Percentiles rank a stretch among this genome's conserved stretches.
Evolutionary conservation across 768 basidiomycete genomes (phyloP).

Genomic region (Peribolospora kevripleyi): DNA sequence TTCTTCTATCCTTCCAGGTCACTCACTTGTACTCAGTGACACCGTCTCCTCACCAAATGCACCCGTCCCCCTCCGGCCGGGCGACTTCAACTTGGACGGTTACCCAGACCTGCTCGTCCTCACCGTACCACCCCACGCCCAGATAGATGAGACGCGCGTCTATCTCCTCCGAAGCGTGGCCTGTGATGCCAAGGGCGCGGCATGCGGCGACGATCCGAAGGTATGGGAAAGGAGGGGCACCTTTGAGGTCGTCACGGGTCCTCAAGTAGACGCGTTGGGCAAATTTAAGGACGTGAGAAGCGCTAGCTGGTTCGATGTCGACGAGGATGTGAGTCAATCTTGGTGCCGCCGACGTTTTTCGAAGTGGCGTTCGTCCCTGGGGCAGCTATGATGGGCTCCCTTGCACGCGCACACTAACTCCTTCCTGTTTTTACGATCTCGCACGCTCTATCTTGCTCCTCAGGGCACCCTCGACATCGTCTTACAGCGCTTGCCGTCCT

Average conservation of each 20-base stretch:
- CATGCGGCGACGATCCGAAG: conserved; percentile 1
- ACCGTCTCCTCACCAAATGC: conserved; percentile 42
- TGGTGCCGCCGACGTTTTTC: no score
- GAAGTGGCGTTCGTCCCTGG: no score
- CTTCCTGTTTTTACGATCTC: not conserved
- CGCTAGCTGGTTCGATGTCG: conserved; percentile 65
- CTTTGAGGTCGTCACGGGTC: conserved; percentile 30
- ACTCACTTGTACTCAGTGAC: conserved; percentile 34
- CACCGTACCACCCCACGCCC: not conserved
- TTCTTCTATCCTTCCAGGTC: conserved; percentile 30
- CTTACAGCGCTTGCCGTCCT: conserved; percentile 33
- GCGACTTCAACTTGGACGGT: conserved; percentile 80
- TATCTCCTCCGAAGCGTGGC: conserved; percentile 17
- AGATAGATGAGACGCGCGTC: conserved; percentile 10
- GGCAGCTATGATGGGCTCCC: no score
- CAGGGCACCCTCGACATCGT: conserved; percentile 82
- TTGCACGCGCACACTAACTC: no score
- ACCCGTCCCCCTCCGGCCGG: conserved; percentile 54
- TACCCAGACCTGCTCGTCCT: conserved; percentile 55
- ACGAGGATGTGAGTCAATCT: conserved; percentile 59
- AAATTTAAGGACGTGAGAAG: conserved; percentile 52
- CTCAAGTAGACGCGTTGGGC: conserved; percentile 36
- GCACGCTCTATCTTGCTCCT: not conserved
- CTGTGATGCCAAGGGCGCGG: conserved; percentile 16
- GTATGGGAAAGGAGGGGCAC: conserved; percentile 30